Percentiles rank a stretch among this genome's conserved stretches.
These are phyloP conservation scores for Globisporangium uncinulatum DNA, from an alignment of 352 stramenopile genomes.

Conservation along the genomic window DNA sequence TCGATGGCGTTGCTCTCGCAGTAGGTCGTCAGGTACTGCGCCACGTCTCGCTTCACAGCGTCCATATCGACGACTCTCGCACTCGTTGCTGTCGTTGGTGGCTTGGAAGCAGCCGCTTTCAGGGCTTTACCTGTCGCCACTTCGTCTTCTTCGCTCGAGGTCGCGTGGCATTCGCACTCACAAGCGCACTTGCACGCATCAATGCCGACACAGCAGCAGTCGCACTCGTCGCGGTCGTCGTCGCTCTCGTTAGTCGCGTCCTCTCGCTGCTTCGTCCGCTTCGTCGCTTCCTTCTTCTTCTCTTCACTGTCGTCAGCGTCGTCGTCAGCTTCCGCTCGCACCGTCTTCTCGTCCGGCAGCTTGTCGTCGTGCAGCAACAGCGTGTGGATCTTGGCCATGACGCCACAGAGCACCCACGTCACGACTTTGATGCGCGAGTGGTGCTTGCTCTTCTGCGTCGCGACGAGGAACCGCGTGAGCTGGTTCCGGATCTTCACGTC, in stretches of 20 bases:
- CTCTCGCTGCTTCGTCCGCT: slow-evolving; percentile 8
- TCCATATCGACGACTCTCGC: slow-evolving; percentile 11
- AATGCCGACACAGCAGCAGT: slow-evolving; percentile 68
- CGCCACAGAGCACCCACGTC: slow-evolving; percentile 80
- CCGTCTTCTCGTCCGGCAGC: slow-evolving; percentile 29
- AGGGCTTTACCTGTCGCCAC: neutral
- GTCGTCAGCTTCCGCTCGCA: slow-evolving; percentile 9
- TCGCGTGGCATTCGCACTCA: slow-evolving; percentile 62
- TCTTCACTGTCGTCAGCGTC: slow-evolving; percentile 25
- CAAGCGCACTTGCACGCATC: slow-evolving; percentile 50
- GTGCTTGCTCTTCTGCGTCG: slow-evolving; percentile 70
- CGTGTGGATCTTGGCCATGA: slow-evolving; percentile 82
- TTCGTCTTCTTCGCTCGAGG: slow-evolving; percentile 46
- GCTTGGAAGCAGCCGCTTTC: slow-evolving; percentile 10
- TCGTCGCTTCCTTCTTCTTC: slow-evolving; percentile 25
- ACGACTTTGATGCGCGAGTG: slow-evolving; percentile 81
- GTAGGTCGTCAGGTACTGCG: slow-evolving; percentile 21
- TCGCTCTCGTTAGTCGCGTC: slow-evolving; percentile 17
- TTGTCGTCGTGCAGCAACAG: slow-evolving; percentile 70
- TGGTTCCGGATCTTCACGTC: slow-evolving; percentile 77
- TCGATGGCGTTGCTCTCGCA: slow-evolving; percentile 13
- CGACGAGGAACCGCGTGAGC: slow-evolving; percentile 64
- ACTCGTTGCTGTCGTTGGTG: neutral
- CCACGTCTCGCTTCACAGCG: slow-evolving; percentile 23
- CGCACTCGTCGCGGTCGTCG: slow-evolving; percentile 63